These are phyloP conservation scores for Musa itinerans DNA, from an alignment of 176 grass and related monocot species.

Conservation along the genomic window DNA sequence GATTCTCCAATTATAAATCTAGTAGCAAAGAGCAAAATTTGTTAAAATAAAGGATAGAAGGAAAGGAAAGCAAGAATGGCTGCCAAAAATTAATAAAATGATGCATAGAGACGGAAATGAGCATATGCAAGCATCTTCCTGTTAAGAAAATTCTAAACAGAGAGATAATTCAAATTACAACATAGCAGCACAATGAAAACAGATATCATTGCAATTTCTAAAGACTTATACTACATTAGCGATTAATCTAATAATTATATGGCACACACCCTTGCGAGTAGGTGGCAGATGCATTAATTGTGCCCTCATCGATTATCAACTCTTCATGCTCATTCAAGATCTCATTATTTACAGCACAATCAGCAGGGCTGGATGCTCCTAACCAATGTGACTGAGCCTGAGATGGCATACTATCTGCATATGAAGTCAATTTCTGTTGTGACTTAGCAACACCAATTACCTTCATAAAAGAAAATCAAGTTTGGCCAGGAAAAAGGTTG, in stretches of 20 bases:
- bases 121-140: no score
- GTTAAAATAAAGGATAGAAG: not conserved
- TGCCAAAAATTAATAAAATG: no score
- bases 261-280: slow-evolving; percentile 85
- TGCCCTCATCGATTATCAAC: slow-evolving; percentile 73
- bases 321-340: slow-evolving; percentile 45
- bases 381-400: slow-evolving; percentile 48
- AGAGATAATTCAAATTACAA: no score
- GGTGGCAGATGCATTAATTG: slow-evolving; percentile 58
- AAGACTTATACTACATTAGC: not conserved
- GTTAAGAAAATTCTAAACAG: no score
- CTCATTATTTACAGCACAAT: slow-evolving; percentile 43
- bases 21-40: slow-evolving; percentile 3
- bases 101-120: no score
- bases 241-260: slow-evolving; percentile 16
- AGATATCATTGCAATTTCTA: not conserved
- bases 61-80: no score
- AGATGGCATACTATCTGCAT: slow-evolving; percentile 44
- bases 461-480: slow-evolving; percentile 10
- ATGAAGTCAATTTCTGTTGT: slow-evolving; percentile 8
- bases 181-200: not conserved
- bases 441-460: slow-evolving; percentile 19
- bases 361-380: slow-evolving; percentile 34
- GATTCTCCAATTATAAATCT: not conserved
- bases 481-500: slow-evolving; percentile 17